phyloP scores from a whole-genome alignment of 2,329 filamentous ascomycete genomes.

The Aspergillus thermomutatus region DNA sequence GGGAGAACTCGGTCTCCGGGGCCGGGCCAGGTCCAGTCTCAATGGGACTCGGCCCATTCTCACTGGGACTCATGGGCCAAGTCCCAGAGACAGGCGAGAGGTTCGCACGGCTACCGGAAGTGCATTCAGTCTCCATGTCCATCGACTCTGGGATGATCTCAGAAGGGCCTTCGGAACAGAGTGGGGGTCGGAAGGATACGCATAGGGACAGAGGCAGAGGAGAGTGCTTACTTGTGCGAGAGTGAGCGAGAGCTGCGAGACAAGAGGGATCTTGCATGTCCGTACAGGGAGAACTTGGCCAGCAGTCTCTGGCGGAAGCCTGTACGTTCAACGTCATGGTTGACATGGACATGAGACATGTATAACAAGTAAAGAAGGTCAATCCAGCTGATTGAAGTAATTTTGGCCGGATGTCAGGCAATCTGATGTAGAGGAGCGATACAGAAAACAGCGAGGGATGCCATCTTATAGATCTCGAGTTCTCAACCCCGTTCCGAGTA shows the following conservation, averaged over 20 bases:
- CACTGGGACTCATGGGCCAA: too few relatives aligned
- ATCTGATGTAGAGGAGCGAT: too few relatives aligned
- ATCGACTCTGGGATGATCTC: slow-evolving; percentile 23
- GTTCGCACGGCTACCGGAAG: slow-evolving; percentile 21
- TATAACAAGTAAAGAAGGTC: too few relatives aligned
- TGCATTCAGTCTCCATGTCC: slow-evolving; percentile 27
- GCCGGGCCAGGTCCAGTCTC: too few relatives aligned
- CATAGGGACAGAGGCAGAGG: neutral
- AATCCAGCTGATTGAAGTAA: too few relatives aligned
- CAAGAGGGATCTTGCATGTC: slow-evolving; percentile 26
- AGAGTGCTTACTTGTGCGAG: slow-evolving; percentile 28
- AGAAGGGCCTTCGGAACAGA: slow-evolving; percentile 61
- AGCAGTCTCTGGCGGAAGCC: slow-evolving; percentile 28
- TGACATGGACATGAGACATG: slow-evolving; percentile 20
- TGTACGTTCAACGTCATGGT: slow-evolving; percentile 29
- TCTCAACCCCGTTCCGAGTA: neutral
- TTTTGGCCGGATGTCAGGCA: too few relatives aligned
- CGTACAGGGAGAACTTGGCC: slow-evolving; percentile 28
- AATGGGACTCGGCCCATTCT: too few relatives aligned
- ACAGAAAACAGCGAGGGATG: too few relatives aligned
- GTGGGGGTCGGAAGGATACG: neutral
- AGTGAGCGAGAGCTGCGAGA: too few relatives aligned
- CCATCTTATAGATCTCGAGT: neutral
- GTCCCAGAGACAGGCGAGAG: too few relatives aligned
- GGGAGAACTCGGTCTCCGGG: slow-evolving; percentile 33